Evolutionary conservation across 257 asterid genomes (phyloP), one percentile per base, ranked within the genome.

Genomic region (Solanum peruvianum): DNA sequence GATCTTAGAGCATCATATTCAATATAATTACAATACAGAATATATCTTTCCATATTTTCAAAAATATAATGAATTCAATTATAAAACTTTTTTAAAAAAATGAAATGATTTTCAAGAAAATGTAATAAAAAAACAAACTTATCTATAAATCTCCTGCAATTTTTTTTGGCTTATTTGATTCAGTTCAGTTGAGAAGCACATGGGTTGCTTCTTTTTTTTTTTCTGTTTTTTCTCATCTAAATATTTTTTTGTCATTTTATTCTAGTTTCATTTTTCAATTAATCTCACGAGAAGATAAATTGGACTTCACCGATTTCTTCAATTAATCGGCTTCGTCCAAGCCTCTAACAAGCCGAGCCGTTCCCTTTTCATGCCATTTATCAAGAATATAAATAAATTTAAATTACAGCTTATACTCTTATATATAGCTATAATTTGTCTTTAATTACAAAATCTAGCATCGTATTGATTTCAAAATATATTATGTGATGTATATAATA

Each of bases 271-370:
- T 75, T 45, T 49, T 41, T 80, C 84, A 81, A 85, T 81, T 64
- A 76, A 83, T 73, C 77, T 86, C 86, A 58, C 89, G 84, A 42
- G 64, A 66, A 58, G 52, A 73, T 87, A 70, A 87, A 52, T 25
- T 58, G 60, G 72, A 84, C 86, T 86, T 71, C 33, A 42, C 33
- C 64, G 37, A 56, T 77, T 76, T 76, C 56, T 89, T 67, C 49
- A 64, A 62, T 71, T 58, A 56, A 87, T 86, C 64, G 84, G 49
- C 49, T 73, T 44, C 25, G 75, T 87, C 87, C 87, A 25, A 83
- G 89, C 89, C 49, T 81, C 49, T 81, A 58, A 7, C 11, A 58
- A 72, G 20, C 86, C 71, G 44, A 85, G 86, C 90, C 69, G 66
- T 37, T 29, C 67, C 87, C 33, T 64, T n/a, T 31, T 64, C 71